phyloP scores from a whole-genome alignment of 257 asterid species.

The Gynochthodes officinalis region DNA sequence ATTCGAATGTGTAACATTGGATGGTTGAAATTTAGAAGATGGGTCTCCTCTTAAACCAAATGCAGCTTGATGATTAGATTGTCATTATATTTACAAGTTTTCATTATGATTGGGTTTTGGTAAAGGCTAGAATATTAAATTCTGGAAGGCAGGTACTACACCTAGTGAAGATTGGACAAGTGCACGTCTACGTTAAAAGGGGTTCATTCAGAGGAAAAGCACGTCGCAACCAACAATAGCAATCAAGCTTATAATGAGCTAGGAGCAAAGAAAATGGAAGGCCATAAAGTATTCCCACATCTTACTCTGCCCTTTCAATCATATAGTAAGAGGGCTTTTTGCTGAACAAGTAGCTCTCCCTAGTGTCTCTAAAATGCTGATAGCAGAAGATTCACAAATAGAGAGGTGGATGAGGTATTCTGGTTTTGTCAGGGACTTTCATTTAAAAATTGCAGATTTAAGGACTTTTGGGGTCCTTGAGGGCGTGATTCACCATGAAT shows the following conservation, averaged over 20 bases:
- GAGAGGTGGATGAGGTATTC: conserved; percentile 2
- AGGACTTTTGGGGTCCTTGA: neutral
- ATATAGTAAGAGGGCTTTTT: conserved; percentile 1
- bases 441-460: conserved; percentile 10
- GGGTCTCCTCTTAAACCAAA: neutral
- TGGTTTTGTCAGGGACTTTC: neutral
- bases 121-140: neutral
- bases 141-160: conserved; percentile 7
- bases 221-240: conserved; percentile 18
- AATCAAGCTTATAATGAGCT: conserved; percentile 9
- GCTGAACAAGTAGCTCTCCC: conserved; percentile 8
- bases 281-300: conserved; percentile 17
- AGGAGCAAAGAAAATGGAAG: conserved; percentile 20
- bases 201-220: conserved; percentile 10
- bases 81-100: conserved; percentile 8
- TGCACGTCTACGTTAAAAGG: conserved; percentile 9
- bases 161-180: neutral
- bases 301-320: neutral
- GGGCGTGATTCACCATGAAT: conserved; percentile 11
- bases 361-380: neutral
- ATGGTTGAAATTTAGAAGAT: neutral
- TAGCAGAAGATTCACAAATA: conserved; percentile 20
- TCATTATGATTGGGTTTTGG: conserved; percentile 12
- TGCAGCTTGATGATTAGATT: neutral
- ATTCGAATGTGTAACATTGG: neutral